Percentiles rank a stretch among this genome's conserved stretches.
Evolutionary conservation across 2,329 filamentous ascomycete genomes (phyloP).

Genomic region (Sordariomycetes sp.): DNA sequence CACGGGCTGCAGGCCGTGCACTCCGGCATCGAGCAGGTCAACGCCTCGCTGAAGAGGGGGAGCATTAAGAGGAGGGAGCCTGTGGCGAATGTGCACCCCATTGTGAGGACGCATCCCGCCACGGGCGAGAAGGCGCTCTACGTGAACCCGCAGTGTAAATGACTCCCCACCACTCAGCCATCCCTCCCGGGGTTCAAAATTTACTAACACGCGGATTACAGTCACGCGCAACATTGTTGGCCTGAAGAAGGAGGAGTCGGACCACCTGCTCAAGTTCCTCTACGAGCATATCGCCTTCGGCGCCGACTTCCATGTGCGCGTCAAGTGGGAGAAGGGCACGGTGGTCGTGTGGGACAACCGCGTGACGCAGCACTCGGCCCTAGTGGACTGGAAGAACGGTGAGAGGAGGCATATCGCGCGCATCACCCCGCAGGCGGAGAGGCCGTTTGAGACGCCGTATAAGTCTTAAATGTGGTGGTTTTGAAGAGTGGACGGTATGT

Average conservation of each 20-base stretch:
- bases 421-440: constrained; percentile 74
- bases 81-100: constrained; percentile 61
- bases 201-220: background rate
- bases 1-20: constrained; percentile 75
- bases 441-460: constrained; percentile 58
- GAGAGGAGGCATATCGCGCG: constrained; percentile 70
- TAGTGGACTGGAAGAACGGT: constrained; percentile 74
- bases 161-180: background rate
- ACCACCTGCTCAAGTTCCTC: constrained; percentile 62
- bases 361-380: constrained; percentile 66
- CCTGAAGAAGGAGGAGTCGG: constrained; percentile 78
- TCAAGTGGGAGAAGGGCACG: constrained; percentile 71
- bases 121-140: constrained; percentile 79
- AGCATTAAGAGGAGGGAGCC: constrained; percentile 68
- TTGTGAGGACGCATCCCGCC: constrained; percentile 70
- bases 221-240: constrained; percentile 66
- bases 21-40: constrained; percentile 72
- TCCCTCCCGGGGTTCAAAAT: background rate
- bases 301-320: constrained; percentile 58
- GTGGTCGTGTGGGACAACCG: constrained; percentile 85
- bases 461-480: constrained; percentile 3
- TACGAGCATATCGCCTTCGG: constrained; percentile 41
- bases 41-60: constrained; percentile 53
- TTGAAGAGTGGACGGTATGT: too few relatives aligned
- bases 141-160: constrained; percentile 72